phyloP scores from a whole-genome alignment of 1,139 yeast genomes.

The Lodderomyces margitis region DNA sequence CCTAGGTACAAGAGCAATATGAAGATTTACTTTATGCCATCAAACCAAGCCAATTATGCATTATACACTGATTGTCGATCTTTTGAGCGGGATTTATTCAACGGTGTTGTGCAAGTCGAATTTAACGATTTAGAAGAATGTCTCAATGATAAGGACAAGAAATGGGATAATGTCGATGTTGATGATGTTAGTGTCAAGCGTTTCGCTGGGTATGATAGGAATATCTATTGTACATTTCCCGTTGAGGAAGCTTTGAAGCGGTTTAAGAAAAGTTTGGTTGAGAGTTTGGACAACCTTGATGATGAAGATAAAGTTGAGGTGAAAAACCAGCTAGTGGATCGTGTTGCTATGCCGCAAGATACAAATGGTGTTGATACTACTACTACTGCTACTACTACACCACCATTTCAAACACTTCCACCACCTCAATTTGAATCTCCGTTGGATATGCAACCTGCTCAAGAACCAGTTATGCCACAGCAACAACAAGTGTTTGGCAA shows the following conservation, averaged over 20 bases:
- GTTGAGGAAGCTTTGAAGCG: conserved; percentile 19
- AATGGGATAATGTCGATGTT: background rate
- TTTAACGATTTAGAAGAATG: conserved; percentile 4
- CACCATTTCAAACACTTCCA: background rate
- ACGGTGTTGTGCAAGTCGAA: conserved; percentile 43
- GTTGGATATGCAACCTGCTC: background rate
- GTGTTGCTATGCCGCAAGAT: background rate
- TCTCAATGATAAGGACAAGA: conserved; percentile 5
- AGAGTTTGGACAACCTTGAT: conserved; percentile 1
- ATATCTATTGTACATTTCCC: conserved; percentile 26
- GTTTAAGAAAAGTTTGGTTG: conserved; percentile 16
- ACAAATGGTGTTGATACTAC: background rate
- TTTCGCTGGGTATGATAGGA: conserved; percentile 8
- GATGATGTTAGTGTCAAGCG: conserved; percentile 7
- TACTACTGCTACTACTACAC: background rate
- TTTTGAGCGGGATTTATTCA: conserved; percentile 50
- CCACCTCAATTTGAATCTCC: conserved; percentile 1
- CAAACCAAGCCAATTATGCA: conserved; percentile 28
- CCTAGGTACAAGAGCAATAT: conserved; percentile 53
- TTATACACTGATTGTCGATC: conserved; percentile 50
- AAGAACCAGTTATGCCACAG: background rate
- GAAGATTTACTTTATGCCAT: conserved; percentile 45
- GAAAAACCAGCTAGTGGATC: background rate
- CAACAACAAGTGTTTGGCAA: background rate
- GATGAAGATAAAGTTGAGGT: background rate